These are phyloP conservation scores for Misopates orontium DNA, from an alignment of 257 asterid species.

Conservation along the genomic window DNA sequence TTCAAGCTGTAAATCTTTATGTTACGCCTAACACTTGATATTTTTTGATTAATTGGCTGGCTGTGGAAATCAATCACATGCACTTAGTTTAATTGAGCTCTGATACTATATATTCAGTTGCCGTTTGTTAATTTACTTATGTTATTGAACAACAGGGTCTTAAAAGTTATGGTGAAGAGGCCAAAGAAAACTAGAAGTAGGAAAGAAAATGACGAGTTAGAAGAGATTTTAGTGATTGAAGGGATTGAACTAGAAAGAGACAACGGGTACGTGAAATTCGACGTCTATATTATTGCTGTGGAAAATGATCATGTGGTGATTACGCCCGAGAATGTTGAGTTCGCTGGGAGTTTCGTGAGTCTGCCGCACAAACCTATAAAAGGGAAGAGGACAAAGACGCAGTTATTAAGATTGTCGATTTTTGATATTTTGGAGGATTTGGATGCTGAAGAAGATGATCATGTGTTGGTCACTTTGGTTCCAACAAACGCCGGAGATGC, in stretches of 20 bases:
- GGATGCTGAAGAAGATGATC: slow-evolving; percentile 33
- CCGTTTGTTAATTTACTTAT: no score
- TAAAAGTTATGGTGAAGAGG: slow-evolving; percentile 1
- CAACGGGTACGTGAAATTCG: slow-evolving; percentile 24
- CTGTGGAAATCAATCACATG: no score
- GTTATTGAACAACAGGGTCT: background rate
- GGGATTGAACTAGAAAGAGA: slow-evolving; percentile 17
- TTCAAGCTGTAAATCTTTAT: no score
- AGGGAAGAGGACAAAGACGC: background rate
- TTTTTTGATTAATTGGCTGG: no score
- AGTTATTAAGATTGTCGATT: slow-evolving; percentile 13
- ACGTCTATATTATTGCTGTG: slow-evolving; percentile 28
- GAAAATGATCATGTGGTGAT: slow-evolving; percentile 6
- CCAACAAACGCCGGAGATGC: slow-evolving; percentile 16
- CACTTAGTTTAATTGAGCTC: no score
- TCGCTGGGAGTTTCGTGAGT: slow-evolving; percentile 2
- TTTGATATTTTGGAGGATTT: slow-evolving; percentile 28
- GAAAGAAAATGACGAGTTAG: background rate
- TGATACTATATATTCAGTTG: no score
- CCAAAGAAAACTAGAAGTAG: slow-evolving; percentile 11
- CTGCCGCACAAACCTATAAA: slow-evolving; percentile 22
- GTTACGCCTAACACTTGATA: no score
- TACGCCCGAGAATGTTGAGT: slow-evolving; percentile 26
- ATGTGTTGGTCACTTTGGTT: slow-evolving; percentile 33
- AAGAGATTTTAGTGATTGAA: slow-evolving; percentile 23